These are phyloP conservation scores for Yamadazyma tumulicola DNA, from an alignment of 805 yeast genomes.

Conservation along the genomic window DNA sequence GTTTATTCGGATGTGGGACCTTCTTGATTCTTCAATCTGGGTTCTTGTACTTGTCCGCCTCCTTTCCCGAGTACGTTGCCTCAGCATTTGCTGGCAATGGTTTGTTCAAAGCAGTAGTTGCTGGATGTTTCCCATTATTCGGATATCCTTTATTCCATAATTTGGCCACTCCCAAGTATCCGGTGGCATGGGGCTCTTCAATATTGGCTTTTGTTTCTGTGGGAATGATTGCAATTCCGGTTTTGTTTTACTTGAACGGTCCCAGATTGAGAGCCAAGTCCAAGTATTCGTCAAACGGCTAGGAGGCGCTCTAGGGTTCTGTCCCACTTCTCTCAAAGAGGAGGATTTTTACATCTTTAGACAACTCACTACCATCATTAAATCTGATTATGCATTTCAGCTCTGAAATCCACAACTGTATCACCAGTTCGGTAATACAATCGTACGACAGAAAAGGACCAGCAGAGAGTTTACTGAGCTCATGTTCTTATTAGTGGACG, in stretches of 20 bases:
- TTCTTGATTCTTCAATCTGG: conserved; percentile 50
- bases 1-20: conserved; percentile 35
- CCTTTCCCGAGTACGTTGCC: conserved; percentile 49
- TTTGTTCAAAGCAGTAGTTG: conserved; percentile 45
- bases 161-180: conserved; percentile 46
- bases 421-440: too few relatives aligned
- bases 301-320: too few relatives aligned
- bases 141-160: conserved; percentile 56
- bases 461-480: too few relatives aligned
- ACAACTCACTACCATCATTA: too few relatives aligned
- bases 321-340: too few relatives aligned
- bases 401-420: too few relatives aligned
- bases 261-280: conserved; percentile 39
- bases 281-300: too few relatives aligned
- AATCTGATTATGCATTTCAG: too few relatives aligned
- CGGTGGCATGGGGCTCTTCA: conserved; percentile 59
- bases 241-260: conserved; percentile 39
- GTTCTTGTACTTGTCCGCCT: conserved; percentile 47
- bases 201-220: conserved; percentile 42
- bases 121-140: conserved; percentile 63
- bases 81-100: conserved; percentile 59
- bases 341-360: too few relatives aligned
- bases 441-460: too few relatives aligned
- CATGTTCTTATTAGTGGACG: too few relatives aligned
- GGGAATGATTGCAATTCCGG: conserved; percentile 45